phyloP scores from a whole-genome alignment of 1,284 basidiomycete species.

The Ceratobasidium sp. region DNA sequence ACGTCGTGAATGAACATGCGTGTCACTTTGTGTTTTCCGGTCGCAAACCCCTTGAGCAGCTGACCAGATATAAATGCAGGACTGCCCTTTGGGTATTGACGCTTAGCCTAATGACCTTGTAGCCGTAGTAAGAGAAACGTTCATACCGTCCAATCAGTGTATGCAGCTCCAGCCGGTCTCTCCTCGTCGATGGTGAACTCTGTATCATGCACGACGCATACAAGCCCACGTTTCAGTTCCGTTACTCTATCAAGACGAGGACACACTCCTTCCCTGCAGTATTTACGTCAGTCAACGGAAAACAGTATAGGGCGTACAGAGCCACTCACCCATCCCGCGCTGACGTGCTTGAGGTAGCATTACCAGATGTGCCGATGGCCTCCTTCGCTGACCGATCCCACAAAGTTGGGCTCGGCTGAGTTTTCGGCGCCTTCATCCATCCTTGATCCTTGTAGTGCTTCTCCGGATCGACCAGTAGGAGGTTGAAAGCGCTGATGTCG shows the following conservation, averaged over 20 bases:
- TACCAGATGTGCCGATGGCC: no score
- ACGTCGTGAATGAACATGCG: slow-evolving; percentile 38
- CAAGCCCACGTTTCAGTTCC: neutral
- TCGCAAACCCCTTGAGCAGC: neutral
- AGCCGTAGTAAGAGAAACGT: neutral
- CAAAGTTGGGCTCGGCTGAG: no score
- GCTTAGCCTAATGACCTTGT: neutral
- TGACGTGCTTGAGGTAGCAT: no score
- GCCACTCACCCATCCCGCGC: neutral
- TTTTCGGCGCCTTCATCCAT: neutral
- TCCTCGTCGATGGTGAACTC: slow-evolving; percentile 20
- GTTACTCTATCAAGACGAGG: neutral
- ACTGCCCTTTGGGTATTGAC: neutral
- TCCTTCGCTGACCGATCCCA: no score
- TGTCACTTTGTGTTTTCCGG: neutral
- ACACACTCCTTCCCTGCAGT: neutral
- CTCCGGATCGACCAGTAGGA: neutral
- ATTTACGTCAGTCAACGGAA: neutral
- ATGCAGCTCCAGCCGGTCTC: neutral
- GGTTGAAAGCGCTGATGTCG: slow-evolving; percentile 16
- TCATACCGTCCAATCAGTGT: slow-evolving; percentile 19
- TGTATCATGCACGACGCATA: slow-evolving; percentile 17
- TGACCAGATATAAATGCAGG: slow-evolving; percentile 20
- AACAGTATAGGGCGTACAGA: neutral
- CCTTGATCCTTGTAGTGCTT: neutral